Base-by-base conservation (phyloP, 352 stramenopile genomes). In the Peronospora destructor region DNA sequence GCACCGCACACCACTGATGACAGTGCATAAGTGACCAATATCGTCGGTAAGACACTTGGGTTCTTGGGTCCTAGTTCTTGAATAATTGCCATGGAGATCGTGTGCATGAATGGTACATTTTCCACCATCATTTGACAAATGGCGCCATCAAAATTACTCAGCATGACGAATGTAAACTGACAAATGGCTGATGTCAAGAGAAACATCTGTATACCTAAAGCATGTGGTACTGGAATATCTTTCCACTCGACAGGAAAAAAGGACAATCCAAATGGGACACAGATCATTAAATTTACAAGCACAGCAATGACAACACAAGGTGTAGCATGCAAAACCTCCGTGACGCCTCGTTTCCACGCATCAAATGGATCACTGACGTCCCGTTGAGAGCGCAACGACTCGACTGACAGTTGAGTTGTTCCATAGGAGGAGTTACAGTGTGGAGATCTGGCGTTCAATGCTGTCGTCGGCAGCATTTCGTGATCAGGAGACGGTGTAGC, bases 71-170 rank as follows among this genome's bases (percentile, higher is more conserved):
- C 90, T 26, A 95, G 63, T 40, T 93, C 68, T 34, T 87, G 65
- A 56, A 96, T 93, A 56, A 92, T 88, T 12, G 71, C 64, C 30
- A 88, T 68, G 12, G 87, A 83, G 26, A 98, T 71, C 6, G 82
- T 85, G 64, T 97, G 87, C 74, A 93, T 94, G 67, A 98, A 98
- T 17, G 94, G 94, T 42, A 97, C 85, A 61, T 97, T 97, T 63
- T 98, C 94, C 29, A 97, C 87, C 91, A 98, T 97, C 82, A 97
- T 95, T 60, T 87, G 84, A 49, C 74, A 76, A 45, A 91, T 80
- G 0, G 74, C 57, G 8, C 79, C 72, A 40, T 87, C 71, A 41
- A 91, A 91, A 16, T 78, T 84, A 55, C 79, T 91, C 39, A 68
- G 76, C 40, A 63, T 63, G 14, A 87, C 79, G 50, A 88, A 86